Percentiles rank a stretch among this genome's conserved stretches.
Evolutionary conservation across 2,329 filamentous ascomycete species (phyloP).

Genomic region (Lasiodiplodia sp.): DNA sequence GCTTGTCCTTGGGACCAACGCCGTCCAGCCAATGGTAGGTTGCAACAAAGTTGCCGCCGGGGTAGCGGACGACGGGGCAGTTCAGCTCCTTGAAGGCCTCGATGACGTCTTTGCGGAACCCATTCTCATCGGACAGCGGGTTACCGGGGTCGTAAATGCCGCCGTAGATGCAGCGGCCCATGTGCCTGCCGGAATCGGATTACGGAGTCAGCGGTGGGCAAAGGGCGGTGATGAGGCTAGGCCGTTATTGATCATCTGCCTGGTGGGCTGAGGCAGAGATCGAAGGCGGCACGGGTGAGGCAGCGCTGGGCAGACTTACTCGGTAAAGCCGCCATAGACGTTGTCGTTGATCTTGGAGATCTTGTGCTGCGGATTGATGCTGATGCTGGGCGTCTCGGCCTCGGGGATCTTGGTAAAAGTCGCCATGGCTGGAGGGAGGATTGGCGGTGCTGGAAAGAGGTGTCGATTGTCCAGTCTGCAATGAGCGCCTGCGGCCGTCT

Average conservation of each 20-base stretch:
- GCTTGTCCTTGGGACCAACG: slow-evolving; percentile 73
- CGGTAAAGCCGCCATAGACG: slow-evolving; percentile 84
- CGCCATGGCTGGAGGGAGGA: slow-evolving; percentile 62
- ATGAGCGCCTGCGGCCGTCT: slow-evolving; percentile 19
- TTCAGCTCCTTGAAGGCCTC: slow-evolving; percentile 75
- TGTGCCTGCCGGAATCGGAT: slow-evolving; percentile 65
- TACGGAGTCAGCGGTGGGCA: slow-evolving; percentile 24
- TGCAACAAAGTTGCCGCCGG: slow-evolving; percentile 83
- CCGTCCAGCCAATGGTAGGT: slow-evolving; percentile 89
- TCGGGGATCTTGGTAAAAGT: slow-evolving; percentile 74
- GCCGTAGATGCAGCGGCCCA: slow-evolving; percentile 88
- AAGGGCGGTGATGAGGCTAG: slow-evolving; percentile 36
- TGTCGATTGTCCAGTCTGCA: neutral
- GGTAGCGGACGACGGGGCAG: slow-evolving; percentile 79
- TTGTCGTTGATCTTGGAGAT: slow-evolving; percentile 79
- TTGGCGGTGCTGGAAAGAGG: slow-evolving; percentile 7
- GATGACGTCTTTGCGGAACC: slow-evolving; percentile 82
- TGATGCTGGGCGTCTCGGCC: slow-evolving; percentile 68
- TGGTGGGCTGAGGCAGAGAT: slow-evolving; percentile 20
- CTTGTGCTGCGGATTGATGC: slow-evolving; percentile 69
- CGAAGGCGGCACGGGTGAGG: neutral
- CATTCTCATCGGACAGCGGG: slow-evolving; percentile 74
- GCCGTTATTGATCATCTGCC: slow-evolving; percentile 10
- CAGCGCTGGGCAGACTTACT: slow-evolving; percentile 62
- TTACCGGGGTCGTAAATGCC: slow-evolving; percentile 83